These are phyloP conservation scores for Stenocarpella maydis DNA, from an alignment of 2,329 filamentous ascomycete genomes.

Conservation along the genomic window DNA sequence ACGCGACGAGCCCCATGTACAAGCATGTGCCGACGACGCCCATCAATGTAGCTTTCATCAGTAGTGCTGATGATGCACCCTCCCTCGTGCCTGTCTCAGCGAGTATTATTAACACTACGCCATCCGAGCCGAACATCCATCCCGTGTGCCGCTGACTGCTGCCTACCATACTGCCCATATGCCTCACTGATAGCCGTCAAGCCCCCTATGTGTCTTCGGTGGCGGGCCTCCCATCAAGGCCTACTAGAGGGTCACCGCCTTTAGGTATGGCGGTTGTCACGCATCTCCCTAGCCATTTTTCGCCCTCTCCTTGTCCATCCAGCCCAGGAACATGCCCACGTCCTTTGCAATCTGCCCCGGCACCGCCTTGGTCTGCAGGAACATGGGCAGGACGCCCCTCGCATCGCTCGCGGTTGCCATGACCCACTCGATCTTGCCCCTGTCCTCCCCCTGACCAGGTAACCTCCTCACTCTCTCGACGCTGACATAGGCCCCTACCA, in stretches of 20 bases:
- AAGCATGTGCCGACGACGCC: background rate
- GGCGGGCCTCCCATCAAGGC: background rate
- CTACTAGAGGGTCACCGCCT: background rate
- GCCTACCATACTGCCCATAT: background rate
- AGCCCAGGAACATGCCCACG: constrained; percentile 72
- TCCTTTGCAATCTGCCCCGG: constrained; percentile 73
- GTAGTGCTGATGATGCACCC: background rate
- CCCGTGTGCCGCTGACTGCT: background rate
- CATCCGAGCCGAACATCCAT: constrained; percentile 15
- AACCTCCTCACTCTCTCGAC: constrained; percentile 67
- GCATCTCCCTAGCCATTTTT: constrained; percentile 34
- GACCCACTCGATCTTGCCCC: constrained; percentile 71
- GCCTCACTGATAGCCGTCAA: background rate
- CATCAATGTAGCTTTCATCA: constrained; percentile 3
- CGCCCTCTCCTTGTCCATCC: constrained; percentile 60
- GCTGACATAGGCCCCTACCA: constrained; percentile 69
- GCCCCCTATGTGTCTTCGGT: background rate
- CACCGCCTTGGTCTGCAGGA: constrained; percentile 70
- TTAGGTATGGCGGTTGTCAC: background rate
- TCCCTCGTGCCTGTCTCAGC: constrained; percentile 1
- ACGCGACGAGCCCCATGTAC: background rate
- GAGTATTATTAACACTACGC: background rate
- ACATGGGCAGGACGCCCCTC: constrained; percentile 69
- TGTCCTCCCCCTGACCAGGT: constrained; percentile 39
- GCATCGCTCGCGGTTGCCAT: constrained; percentile 82